A percentile compares a stretch with the other conserved stretches of the same genome.
Conservation (phyloP, 176 grass and related monocot species). For the Aechmea fasciata region DNA sequence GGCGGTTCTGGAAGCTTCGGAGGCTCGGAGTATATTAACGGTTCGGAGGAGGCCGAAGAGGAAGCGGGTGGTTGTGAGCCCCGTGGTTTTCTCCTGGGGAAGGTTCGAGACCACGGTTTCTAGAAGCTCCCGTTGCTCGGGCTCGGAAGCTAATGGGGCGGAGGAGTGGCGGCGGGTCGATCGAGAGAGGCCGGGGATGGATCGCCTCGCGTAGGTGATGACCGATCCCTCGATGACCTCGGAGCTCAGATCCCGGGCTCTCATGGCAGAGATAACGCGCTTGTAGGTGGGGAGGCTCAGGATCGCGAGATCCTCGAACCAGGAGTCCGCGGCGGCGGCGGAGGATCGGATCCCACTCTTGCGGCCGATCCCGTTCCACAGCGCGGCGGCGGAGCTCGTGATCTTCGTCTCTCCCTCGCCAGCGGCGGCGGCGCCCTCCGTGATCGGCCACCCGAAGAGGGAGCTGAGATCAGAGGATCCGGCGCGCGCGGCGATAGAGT, state of each 20-base stretch:
- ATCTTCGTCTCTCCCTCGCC: neutral
- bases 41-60: constrained; percentile 90
- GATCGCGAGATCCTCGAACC: constrained; percentile 77
- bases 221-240: constrained; percentile 72
- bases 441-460: constrained; percentile 80
- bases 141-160: constrained; percentile 21
- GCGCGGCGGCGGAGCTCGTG: neutral
- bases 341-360: constrained; percentile 11
- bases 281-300: constrained; percentile 60
- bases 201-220: constrained; percentile 84
- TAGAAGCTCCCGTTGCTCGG: constrained; percentile 67
- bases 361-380: constrained; percentile 14
- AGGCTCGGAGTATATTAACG: constrained; percentile 66
- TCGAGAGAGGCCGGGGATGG: constrained; percentile 76
- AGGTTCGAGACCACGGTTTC: constrained; percentile 89
- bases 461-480: constrained; percentile 53
- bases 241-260: constrained; percentile 43
- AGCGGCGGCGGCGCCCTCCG: constrained; percentile 22
- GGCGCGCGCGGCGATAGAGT: constrained; percentile 58
- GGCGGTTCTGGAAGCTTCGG: constrained; percentile 45
- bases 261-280: constrained; percentile 79
- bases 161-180: constrained; percentile 29
- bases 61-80: constrained; percentile 53
- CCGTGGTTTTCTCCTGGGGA: constrained; percentile 48
- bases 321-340: constrained; percentile 19